Conservation (phyloP, 495 filamentous ascomycete genomes). For the Penicillium turbatum region DNA sequence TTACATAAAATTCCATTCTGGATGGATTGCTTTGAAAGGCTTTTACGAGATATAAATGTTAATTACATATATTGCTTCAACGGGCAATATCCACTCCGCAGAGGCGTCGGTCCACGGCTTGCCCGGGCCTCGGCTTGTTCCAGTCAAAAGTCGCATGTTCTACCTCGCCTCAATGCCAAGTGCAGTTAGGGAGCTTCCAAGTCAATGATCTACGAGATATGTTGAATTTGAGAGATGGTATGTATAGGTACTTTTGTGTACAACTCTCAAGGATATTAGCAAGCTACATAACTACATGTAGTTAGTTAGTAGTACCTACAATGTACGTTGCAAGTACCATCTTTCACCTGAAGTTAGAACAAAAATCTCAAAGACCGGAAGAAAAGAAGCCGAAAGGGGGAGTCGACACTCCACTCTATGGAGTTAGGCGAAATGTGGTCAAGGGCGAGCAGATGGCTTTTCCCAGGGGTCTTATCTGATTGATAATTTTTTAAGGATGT, state of each 20-base stretch:
- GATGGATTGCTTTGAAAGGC: no score
- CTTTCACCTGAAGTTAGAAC: background rate
- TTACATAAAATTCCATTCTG: no score
- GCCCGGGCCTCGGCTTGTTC: conserved; percentile 22
- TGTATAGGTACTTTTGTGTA: no score
- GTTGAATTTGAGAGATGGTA: no score
- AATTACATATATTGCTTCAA: no score
- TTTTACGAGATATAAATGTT: no score
- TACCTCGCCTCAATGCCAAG: background rate
- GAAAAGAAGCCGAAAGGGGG: background rate
- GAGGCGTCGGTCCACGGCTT: conserved; percentile 11
- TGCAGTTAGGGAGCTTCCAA: background rate
- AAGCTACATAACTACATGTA: no score
- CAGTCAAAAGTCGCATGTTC: conserved; percentile 17
- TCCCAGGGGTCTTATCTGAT: conserved; percentile 24
- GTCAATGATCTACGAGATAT: background rate
- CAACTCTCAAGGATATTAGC: no score
- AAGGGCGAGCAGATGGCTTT: conserved; percentile 1
- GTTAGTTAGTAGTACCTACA: no score
- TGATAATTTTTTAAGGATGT: conserved; percentile 18
- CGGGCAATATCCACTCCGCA: no score
- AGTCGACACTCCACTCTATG: conserved; percentile 6
- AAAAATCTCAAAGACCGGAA: conserved; percentile 10
- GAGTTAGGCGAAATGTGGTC: background rate
- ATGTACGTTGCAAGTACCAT: no score